Evolutionary conservation across 495 filamentous ascomycete genomes (phyloP).

Genomic region (Tuber melanosporum): DNA sequence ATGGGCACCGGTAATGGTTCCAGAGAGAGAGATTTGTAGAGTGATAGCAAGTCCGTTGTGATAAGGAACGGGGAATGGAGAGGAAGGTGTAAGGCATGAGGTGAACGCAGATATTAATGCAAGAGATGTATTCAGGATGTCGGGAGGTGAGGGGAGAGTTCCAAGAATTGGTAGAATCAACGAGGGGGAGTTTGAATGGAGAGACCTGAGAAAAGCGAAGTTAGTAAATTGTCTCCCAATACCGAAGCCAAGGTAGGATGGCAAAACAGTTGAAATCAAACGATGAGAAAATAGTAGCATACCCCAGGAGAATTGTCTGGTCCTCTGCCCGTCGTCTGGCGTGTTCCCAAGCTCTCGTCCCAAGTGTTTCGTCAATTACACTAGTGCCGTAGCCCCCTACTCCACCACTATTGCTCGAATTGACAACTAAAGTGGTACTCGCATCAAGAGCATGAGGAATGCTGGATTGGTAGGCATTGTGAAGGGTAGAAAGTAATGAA

Average conservation of each 20-base stretch:
- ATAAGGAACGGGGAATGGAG: conserved; percentile 68
- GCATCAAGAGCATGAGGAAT: conserved; percentile 79
- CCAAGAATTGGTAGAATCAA: conserved; percentile 73
- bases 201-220: conserved; percentile 53
- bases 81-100: conserved; percentile 77
- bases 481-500: conserved; percentile 81
- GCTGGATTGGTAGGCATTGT: conserved; percentile 76
- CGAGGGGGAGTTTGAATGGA: conserved; percentile 82
- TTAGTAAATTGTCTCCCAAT: neutral
- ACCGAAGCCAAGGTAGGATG: neutral
- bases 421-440: conserved; percentile 88
- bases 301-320: conserved; percentile 87
- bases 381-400: conserved; percentile 51
- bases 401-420: conserved; percentile 55
- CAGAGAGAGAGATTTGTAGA: conserved; percentile 72
- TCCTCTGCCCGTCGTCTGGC: conserved; percentile 90
- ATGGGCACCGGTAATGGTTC: conserved; percentile 66
- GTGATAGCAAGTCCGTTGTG: conserved; percentile 75
- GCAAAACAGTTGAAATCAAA: neutral
- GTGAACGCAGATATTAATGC: conserved; percentile 77
- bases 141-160: conserved; percentile 70
- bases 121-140: conserved; percentile 65
- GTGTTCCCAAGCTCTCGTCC: conserved; percentile 89
- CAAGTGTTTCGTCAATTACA: conserved; percentile 71
- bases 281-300: conserved; percentile 36